Evolutionary conservation across 78 protist species (phyloP), one percentile per base, ranked within the genome.

Genomic region (Capsaspora owczarzaki): DNA sequence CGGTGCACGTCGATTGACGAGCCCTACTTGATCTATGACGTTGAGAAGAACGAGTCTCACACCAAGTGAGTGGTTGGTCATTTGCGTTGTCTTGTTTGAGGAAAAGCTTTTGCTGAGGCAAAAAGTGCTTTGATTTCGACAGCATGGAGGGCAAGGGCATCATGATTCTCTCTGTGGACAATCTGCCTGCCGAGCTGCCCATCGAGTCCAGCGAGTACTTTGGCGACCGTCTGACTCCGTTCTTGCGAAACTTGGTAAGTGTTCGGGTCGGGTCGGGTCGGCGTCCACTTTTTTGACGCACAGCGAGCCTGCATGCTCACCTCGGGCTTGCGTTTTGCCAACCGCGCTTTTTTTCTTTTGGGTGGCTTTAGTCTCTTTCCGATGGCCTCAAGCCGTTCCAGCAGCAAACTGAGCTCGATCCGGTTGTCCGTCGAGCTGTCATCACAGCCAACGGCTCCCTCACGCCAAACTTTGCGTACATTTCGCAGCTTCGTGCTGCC

Each of bases 161-260:
- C 31, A 38, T 87, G 0, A 56, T 94, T 4, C 68, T 85, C 35
- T 86, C 90, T 25, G 92, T 93, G 25, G 98, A 95, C 78, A 91
- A 92, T 53, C 87, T 95, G 40, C 98, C 98, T 27, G 88, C 96
- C 19, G 96, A 95, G 83, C 82, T 95, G 74, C 95, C 98, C 43
- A 53, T n/a, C 72, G 95, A 92, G 81, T 87, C 96, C 10, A 61
- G 84, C 74, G 83, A 80, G 47, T 86, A 86, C 88, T 95, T 95
- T 80, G 94, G 95, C 35, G 82, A 78, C 38, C 70, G 63, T 49
- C 87, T 92, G 31, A 12, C 71, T 31, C 74, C 86, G 40, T 89
- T 82, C 51, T 41, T 92, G 68, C 82, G 35, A n/a, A 66, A 61
- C 40, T 75, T 71, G 61, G 77, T 56, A 12, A 25, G 66, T 56